Evolutionary conservation across 768 basidiomycete genomes (phyloP).

Genomic region (Tylopilus subfusipes): DNA sequence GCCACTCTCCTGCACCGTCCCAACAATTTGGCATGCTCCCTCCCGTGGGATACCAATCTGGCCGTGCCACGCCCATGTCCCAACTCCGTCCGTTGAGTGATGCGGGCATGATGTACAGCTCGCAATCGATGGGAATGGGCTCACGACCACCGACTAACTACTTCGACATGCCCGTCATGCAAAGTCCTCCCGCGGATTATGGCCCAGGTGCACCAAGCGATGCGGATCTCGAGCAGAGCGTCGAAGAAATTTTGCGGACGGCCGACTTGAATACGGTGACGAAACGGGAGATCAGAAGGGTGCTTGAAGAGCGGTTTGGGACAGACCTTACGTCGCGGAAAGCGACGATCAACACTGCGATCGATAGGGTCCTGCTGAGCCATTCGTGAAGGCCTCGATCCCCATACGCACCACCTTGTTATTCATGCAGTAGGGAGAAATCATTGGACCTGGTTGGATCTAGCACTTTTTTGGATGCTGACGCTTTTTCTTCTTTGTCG

Average conservation of each 20-base stretch:
- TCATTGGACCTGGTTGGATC: conserved; percentile 24
- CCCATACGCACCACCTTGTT: neutral
- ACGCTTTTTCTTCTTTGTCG: conserved; percentile 5
- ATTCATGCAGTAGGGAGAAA: conserved; percentile 4
- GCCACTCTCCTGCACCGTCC: conserved; percentile 72
- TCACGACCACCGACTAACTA: conserved; percentile 76
- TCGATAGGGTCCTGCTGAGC: conserved; percentile 65
- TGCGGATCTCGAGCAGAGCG: conserved; percentile 67
- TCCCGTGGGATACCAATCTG: conserved; percentile 73
- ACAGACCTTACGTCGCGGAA: conserved; percentile 73
- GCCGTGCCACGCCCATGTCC: conserved; percentile 69
- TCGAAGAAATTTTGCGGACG: conserved; percentile 65
- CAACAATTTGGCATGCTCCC: conserved; percentile 50
- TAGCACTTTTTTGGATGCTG: conserved; percentile 19
- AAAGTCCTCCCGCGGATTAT: conserved; percentile 46
- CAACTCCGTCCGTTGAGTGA: conserved; percentile 34
- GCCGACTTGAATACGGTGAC: conserved; percentile 90
- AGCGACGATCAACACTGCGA: conserved; percentile 69
- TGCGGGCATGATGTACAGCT: conserved; percentile 45
- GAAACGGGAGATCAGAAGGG: conserved; percentile 84
- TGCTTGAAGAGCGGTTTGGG: conserved; percentile 79
- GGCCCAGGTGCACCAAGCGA: conserved; percentile 54
- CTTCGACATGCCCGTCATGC: conserved; percentile 57
- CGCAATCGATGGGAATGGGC: conserved; percentile 59
- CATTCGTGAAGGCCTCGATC: conserved; percentile 30